Percentiles rank a stretch among this genome's conserved stretches.
These are phyloP conservation scores for Phytophthora crassamura DNA, from an alignment of 352 stramenopile species.

Conservation along the genomic window DNA sequence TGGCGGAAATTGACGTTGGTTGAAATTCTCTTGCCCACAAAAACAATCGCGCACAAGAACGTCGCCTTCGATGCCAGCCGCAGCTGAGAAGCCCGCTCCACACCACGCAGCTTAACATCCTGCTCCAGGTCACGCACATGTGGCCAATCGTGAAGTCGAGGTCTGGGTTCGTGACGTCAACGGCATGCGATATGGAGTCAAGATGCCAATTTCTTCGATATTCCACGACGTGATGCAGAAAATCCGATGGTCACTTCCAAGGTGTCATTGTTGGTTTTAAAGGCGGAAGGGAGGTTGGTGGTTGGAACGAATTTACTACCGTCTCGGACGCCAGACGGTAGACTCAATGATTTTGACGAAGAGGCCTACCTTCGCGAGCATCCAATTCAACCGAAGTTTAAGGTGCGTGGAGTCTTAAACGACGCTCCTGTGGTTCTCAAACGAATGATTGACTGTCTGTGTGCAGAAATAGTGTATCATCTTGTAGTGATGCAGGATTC, in stretches of 20 bases:
- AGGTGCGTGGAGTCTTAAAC: conserved; percentile 6
- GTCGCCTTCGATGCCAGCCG: too few species aligned
- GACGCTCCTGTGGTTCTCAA: not conserved
- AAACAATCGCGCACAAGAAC: too few species aligned
- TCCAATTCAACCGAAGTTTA: conserved; percentile 11
- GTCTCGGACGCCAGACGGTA: not conserved
- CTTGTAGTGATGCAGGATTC: conserved; percentile 5
- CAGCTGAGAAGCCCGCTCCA: too few species aligned
- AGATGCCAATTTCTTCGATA: not conserved
- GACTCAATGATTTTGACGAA: not conserved
- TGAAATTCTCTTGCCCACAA: too few species aligned
- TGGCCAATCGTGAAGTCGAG: not conserved
- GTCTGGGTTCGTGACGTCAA: conserved; percentile 5
- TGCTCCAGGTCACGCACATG: too few species aligned
- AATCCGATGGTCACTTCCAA: not conserved
- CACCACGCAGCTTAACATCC: too few species aligned
- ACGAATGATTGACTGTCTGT: not conserved
- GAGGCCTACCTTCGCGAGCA: not conserved
- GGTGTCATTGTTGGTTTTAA: conserved; percentile 2
- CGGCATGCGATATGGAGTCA: not conserved
- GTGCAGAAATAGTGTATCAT: conserved; percentile 2
- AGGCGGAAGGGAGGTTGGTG: not conserved
- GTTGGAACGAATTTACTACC: not conserved
- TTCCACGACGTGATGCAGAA: not conserved
- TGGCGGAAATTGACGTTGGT: too few species aligned